Evolutionary conservation across 2,329 filamentous ascomycete species (phyloP).

Genomic region (Venturia oleaginea): DNA sequence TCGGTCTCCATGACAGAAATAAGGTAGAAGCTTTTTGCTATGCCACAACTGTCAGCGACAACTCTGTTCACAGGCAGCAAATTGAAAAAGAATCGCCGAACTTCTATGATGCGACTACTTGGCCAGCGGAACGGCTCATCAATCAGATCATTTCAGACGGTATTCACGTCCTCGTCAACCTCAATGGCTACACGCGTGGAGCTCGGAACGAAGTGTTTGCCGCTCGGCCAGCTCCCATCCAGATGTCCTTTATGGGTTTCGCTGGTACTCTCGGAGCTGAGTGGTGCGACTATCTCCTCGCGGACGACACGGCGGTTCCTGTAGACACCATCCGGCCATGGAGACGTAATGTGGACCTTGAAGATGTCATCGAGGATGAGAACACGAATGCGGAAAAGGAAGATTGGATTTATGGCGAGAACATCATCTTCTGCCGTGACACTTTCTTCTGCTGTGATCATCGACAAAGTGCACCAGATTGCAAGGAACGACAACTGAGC

Average conservation of each 20-base stretch:
- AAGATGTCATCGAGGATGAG: slow-evolving; percentile 54
- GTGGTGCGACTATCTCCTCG: slow-evolving; percentile 96
- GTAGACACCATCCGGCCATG: slow-evolving; percentile 70
- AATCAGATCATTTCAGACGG: slow-evolving; percentile 78
- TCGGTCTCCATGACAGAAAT: slow-evolving; percentile 71
- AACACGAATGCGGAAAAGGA: slow-evolving; percentile 62
- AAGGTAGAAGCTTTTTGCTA: slow-evolving; percentile 87
- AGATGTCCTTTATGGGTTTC: slow-evolving; percentile 99
- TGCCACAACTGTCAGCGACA: slow-evolving; percentile 85
- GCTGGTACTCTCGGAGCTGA: slow-evolving; percentile 91
- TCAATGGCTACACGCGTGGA: slow-evolving; percentile 96
- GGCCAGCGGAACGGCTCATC: slow-evolving; percentile 76
- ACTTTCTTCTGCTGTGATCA: slow-evolving; percentile 99
- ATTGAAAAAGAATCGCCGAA: slow-evolving; percentile 89
- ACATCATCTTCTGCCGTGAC: slow-evolving; percentile 86
- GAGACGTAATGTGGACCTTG: slow-evolving; percentile 63
- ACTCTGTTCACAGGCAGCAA: slow-evolving; percentile 78
- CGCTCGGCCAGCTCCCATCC: slow-evolving; percentile 84
- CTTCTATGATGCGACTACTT: slow-evolving; percentile 79
- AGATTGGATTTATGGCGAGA: slow-evolving; percentile 93
- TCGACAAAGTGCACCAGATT: slow-evolving; percentile 74
- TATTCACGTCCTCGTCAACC: slow-evolving; percentile 90
- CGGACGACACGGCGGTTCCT: slow-evolving; percentile 81
- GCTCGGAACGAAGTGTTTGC: slow-evolving; percentile 98
- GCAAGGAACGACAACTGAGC: slow-evolving; percentile 48